phyloP scores from a whole-genome alignment of 352 stramenopile genomes.

The Thalassiosira hispida region DNA sequence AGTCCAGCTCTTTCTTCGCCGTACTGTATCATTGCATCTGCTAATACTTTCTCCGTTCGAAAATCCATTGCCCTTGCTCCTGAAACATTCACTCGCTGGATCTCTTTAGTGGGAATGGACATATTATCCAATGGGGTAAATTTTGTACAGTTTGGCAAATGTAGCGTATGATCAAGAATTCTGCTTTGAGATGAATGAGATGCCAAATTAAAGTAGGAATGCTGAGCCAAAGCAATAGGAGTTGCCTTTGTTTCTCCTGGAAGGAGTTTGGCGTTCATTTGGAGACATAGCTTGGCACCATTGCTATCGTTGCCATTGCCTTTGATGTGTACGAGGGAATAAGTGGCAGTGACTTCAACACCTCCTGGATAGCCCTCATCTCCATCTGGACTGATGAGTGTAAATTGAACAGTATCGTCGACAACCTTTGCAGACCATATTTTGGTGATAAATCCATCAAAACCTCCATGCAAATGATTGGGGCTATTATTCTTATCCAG shows the following conservation, averaged over 20 bases:
- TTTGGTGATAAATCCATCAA: conserved; percentile 54
- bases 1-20: conserved; percentile 36
- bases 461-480: conserved; percentile 78
- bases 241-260: conserved; percentile 49
- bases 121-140: conserved; percentile 68
- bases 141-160: conserved; percentile 48
- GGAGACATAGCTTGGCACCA: conserved; percentile 50
- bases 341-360: conserved; percentile 63
- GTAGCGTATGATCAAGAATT: conserved; percentile 68
- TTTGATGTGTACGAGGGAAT: conserved; percentile 57
- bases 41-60: conserved; percentile 26
- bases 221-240: conserved; percentile 71
- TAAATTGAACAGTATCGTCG: conserved; percentile 49
- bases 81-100: conserved; percentile 49
- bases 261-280: conserved; percentile 60
- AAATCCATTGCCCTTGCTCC: conserved; percentile 55
- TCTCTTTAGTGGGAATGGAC: conserved; percentile 65
- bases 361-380: conserved; percentile 76
- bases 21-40: conserved; percentile 61
- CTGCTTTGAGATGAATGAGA: conserved; percentile 36
- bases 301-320: not conserved
- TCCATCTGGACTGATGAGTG: conserved; percentile 57
- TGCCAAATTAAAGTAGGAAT: conserved; percentile 78
- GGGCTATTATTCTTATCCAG: conserved; percentile 72
- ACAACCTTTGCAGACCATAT: conserved; percentile 66